phyloP scores from a whole-genome alignment of 1,284 basidiomycete genomes.

The Boletus holoroseus region DNA sequence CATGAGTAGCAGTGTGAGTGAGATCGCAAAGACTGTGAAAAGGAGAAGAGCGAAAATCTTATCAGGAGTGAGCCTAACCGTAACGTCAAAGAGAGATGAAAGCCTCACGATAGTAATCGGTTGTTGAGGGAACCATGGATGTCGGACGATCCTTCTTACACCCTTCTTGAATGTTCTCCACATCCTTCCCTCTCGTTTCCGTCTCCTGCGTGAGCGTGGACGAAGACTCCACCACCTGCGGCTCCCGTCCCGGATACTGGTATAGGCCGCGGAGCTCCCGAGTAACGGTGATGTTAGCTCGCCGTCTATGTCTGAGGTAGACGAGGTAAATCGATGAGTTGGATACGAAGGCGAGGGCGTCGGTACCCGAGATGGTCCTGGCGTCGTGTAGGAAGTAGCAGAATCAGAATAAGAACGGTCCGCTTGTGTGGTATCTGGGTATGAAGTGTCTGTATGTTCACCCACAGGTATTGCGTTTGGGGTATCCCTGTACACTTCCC shows the following conservation, averaged over 20 bases:
- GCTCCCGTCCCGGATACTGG: constrained; percentile 43
- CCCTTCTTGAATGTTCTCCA: constrained; percentile 49
- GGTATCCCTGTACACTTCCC: constrained; percentile 10
- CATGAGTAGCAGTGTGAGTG: constrained; percentile 78
- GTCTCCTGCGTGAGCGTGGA: constrained; percentile 30
- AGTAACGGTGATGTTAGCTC: constrained; percentile 55
- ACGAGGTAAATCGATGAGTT: constrained; percentile 45
- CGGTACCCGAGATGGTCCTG: constrained; percentile 43
- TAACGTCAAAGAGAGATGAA: constrained; percentile 5
- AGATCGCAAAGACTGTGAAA: constrained; percentile 68
- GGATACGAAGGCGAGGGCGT: constrained; percentile 47
- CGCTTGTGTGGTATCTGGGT: constrained; percentile 22
- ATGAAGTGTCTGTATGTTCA: constrained; percentile 20
- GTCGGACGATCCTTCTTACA: constrained; percentile 54
- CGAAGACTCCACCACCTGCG: constrained; percentile 46
- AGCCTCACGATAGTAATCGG: constrained; percentile 72
- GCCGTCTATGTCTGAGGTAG: constrained; percentile 60
- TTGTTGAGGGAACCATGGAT: constrained; percentile 75
- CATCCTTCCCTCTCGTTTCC: constrained; percentile 36
- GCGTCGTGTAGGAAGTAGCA: constrained; percentile 40
- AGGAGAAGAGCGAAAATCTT: constrained; percentile 70
- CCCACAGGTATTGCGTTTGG: constrained; percentile 2
- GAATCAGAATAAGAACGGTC: constrained; percentile 36
- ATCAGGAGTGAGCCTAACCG: constrained; percentile 17
- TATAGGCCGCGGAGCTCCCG: constrained; percentile 30